Base-by-base conservation (phyloP, 148 eudicot genomes). In the Rhododendron henanense region DNA sequence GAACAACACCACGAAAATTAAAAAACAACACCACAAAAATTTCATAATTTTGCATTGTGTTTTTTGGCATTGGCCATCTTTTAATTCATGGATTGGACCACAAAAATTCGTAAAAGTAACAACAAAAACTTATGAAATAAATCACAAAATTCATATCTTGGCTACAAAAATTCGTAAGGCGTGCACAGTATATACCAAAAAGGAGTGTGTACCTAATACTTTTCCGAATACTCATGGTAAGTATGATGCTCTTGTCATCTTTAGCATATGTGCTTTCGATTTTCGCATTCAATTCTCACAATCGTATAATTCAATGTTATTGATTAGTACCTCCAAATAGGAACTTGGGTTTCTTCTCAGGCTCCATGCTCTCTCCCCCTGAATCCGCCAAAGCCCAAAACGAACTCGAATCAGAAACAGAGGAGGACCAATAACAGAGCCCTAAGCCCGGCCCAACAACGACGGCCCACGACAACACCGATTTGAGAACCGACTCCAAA, bases 381-480 rank as follows among this genome's bases (percentile, higher is more conserved):
- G 90, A 92, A 86, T 95, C 96, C 4, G 94, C 95, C 51, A 83
- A 92, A 2, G 90, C 89, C 76, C 75, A 71, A 48, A 65, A 41
- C 1, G 91, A 84, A 61, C 33, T 81, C 25, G 78, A 78, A 83
- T 86, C 79, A 41, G 48, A 79, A 31, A n/a, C 31, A 16, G 88
- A 83, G 79, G 87, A 83, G 69, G 90, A 51, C 89, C 90, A 90
- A 48, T 88, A 90, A 69, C 77, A 87, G 15, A 93, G 84, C 63
- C 93, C 92, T 84, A 93, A 87, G 45, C 93, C 88, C 67, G 94
- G 92, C 71, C 93, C 94, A 31, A 87, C 71, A 15, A 93, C 69
- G 10, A 91, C 81, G 23, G 88, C 79, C 77, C 93, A 92, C 1
- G 91, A 90, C 41, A 90, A 86, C 15, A 88, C 14, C 31, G 88